Evolutionary conservation across 2,329 filamentous ascomycete species (phyloP).

Genomic region (Fusarium metavorans): DNA sequence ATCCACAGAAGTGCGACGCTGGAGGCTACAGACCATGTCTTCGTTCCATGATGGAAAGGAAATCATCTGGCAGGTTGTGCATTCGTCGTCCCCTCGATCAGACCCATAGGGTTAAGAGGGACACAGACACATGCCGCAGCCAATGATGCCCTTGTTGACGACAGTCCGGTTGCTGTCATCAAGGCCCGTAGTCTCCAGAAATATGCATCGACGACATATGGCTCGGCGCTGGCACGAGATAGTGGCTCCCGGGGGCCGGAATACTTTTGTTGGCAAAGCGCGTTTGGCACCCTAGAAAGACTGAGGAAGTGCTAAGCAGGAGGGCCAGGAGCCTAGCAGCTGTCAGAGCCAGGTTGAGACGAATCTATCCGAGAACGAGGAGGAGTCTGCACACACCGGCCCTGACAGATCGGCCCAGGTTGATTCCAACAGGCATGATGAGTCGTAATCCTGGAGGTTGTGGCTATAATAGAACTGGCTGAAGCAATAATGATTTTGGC

Average conservation of each 20-base stretch:
- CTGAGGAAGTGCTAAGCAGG: neutral
- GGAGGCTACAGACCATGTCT: slow-evolving; percentile 17
- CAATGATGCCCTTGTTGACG: slow-evolving; percentile 1
- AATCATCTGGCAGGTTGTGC: neutral
- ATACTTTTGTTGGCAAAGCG: slow-evolving; percentile 36
- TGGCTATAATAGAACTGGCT: slow-evolving; percentile 38
- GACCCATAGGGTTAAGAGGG: slow-evolving; percentile 1
- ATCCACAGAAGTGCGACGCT: slow-evolving; percentile 3
- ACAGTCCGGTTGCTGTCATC: slow-evolving; percentile 1
- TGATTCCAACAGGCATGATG: slow-evolving; percentile 40
- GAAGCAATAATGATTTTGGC: slow-evolving; percentile 31
- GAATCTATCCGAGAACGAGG: slow-evolving; percentile 20
- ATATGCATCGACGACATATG: slow-evolving; percentile 31
- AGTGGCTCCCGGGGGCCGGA: slow-evolving; percentile 24
- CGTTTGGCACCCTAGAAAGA: slow-evolving; percentile 14
- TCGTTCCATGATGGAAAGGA: neutral
- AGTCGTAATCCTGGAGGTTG: slow-evolving; percentile 35
- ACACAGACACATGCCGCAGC: neutral
- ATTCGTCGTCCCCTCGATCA: slow-evolving; percentile 14
- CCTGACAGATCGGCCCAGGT: slow-evolving; percentile 32
- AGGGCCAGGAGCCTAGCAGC: slow-evolving; percentile 3
- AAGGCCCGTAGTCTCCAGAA: slow-evolving; percentile 10
- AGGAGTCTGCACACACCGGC: slow-evolving; percentile 28
- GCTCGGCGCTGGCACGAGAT: slow-evolving; percentile 33
- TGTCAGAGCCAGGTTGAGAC: slow-evolving; percentile 22